A percentile compares a stretch with the other conserved stretches of the same genome.
phyloP scores from a whole-genome alignment of 345 rosid genomes.

The Rhodomyrtus tomentosa region DNA sequence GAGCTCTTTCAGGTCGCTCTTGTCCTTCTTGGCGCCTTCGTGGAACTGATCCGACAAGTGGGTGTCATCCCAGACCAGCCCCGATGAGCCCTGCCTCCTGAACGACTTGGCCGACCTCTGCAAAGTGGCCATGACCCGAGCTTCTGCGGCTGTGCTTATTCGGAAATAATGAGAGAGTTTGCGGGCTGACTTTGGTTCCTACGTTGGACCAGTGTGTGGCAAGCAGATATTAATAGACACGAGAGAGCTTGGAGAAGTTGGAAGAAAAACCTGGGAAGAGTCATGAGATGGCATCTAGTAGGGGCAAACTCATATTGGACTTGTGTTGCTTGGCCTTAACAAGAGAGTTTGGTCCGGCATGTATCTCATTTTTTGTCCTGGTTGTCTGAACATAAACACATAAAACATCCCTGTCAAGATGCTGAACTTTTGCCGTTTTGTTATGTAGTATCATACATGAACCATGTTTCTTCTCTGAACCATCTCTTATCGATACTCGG shows the following conservation, averaged over 20 bases:
- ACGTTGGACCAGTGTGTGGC: neutral
- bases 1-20: conserved; percentile 5
- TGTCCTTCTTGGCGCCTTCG: neutral
- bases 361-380: neutral
- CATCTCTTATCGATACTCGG: neutral
- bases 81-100: conserved; percentile 20
- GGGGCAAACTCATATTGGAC: neutral
- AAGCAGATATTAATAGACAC: neutral
- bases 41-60: neutral
- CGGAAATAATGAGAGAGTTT: neutral
- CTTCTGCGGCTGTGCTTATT: neutral
- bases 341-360: neutral
- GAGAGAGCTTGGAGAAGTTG: neutral
- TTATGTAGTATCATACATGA: neutral
- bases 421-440: neutral
- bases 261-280: neutral
- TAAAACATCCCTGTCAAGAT: neutral
- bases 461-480: neutral
- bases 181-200: neutral
- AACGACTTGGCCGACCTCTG: neutral
- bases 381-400: neutral
- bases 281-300: neutral
- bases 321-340: neutral
- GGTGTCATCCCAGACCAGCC: conserved; percentile 12
- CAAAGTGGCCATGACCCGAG: neutral